Conservation (phyloP, 2,329 filamentous ascomycete genomes). For the Arthrobotrys musiformis region DNA sequence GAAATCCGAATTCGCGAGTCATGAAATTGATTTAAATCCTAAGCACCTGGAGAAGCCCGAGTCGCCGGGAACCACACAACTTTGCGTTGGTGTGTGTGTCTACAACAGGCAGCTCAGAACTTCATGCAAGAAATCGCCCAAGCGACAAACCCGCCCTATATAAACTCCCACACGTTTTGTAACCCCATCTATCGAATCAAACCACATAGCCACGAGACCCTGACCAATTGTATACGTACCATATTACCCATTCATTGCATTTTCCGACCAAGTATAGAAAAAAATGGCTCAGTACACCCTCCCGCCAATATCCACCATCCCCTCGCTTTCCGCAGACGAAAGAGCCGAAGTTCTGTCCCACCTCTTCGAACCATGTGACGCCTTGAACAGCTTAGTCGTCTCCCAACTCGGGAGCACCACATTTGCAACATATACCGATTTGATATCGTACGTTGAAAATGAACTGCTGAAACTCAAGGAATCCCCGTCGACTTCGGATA, state of each 20-base stretch:
- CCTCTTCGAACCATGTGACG: constrained; percentile 59
- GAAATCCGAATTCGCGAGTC: constrained; percentile 11
- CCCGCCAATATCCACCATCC: constrained; percentile 36
- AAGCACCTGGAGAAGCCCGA: constrained; percentile 35
- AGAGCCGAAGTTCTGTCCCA: constrained; percentile 54
- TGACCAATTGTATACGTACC: constrained; percentile 8
- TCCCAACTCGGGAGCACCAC: constrained; percentile 54
- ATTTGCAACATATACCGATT: constrained; percentile 57
- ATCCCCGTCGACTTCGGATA: constrained; percentile 57
- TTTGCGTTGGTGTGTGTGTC: constrained; percentile 30
- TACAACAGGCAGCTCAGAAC: constrained; percentile 37
- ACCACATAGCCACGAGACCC: constrained; percentile 38
- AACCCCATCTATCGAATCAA: not conserved
- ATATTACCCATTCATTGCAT: not conserved
- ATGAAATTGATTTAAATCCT: not conserved
- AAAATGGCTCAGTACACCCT: constrained; percentile 56
- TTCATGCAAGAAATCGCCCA: not conserved
- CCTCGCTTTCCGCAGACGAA: constrained; percentile 34
- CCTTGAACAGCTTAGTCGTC: constrained; percentile 58
- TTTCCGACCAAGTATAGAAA: constrained; percentile 2
- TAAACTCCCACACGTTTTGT: constrained; percentile 28
- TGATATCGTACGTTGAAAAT: constrained; percentile 57
- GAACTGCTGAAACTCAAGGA: constrained; percentile 57
- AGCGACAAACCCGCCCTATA: constrained; percentile 21
- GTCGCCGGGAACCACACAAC: not conserved